Evolutionary conservation across 148 eudicot genomes (phyloP).

Genomic region (Beta vulgaris): DNA sequence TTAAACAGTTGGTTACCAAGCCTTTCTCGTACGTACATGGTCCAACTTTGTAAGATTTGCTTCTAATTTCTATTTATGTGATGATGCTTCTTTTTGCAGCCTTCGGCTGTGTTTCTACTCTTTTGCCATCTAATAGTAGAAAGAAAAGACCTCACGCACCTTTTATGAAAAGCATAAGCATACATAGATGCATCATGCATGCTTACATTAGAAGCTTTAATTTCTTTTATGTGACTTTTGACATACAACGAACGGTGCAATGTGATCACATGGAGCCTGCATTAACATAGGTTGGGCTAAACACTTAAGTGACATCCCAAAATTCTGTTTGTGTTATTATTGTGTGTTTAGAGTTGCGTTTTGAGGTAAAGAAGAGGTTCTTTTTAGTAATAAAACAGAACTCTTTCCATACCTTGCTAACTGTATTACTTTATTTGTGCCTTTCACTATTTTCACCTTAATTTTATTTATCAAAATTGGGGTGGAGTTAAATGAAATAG

Average conservation of each 20-base stretch:
- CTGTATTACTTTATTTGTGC: background rate
- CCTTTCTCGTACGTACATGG: too few species aligned
- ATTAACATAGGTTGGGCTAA: background rate
- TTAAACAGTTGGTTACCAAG: too few species aligned
- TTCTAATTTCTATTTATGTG: background rate
- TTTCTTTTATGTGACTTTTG: background rate
- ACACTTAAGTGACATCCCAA: background rate
- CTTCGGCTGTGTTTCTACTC: background rate
- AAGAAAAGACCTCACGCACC: background rate
- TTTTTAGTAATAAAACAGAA: background rate
- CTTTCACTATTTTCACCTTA: background rate
- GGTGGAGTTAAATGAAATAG: too few species aligned
- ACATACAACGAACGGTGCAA: background rate
- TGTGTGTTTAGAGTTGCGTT: slow-evolving; percentile 1
- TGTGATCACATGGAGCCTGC: background rate
- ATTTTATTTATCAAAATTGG: too few species aligned
- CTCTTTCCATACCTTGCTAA: background rate
- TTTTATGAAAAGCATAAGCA: background rate
- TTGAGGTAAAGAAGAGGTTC: background rate
- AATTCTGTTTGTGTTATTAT: background rate
- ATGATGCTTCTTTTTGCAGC: slow-evolving; percentile 19
- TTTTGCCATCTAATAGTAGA: background rate
- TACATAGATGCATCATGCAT: background rate
- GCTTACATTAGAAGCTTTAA: background rate
- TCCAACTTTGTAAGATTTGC: slow-evolving; percentile 3